phyloP scores from a whole-genome alignment of 2,329 filamentous ascomycete genomes.

The Cadophora sp. region DNA sequence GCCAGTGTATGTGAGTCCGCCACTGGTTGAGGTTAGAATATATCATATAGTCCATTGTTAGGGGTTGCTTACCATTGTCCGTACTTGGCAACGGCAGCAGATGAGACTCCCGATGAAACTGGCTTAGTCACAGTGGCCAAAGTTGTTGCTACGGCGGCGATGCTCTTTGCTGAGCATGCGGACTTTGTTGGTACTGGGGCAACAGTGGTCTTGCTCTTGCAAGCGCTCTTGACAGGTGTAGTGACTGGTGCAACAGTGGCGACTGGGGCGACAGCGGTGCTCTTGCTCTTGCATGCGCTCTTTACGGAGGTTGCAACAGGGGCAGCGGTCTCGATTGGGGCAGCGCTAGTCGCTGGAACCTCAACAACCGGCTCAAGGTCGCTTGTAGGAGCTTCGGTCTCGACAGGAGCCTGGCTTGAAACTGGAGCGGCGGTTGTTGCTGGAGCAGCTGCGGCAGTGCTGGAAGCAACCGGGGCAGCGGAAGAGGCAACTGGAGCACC shows the following conservation, averaged over 20 bases:
- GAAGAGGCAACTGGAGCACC: slow-evolving; percentile 8
- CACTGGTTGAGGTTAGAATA: slow-evolving; percentile 2
- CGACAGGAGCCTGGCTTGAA: neutral
- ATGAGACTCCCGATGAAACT: neutral
- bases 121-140: neutral
- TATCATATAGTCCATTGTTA: neutral
- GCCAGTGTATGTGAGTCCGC: slow-evolving; percentile 3
- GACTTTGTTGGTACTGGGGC: slow-evolving; percentile 9
- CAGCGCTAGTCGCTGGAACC: neutral
- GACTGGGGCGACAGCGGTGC: neutral
- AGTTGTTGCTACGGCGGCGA: neutral
- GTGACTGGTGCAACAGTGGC: neutral
- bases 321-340: neutral
- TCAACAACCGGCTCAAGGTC: neutral
- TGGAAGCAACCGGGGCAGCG: slow-evolving; percentile 4
- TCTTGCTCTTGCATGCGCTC: slow-evolving; percentile 8
- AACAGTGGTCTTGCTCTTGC: slow-evolving; percentile 7
- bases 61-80: slow-evolving; percentile 15
- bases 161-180: neutral
- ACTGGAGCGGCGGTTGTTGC: neutral
- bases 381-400: neutral
- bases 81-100: slow-evolving; percentile 10
- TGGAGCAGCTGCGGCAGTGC: slow-evolving; percentile 2
- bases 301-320: neutral
- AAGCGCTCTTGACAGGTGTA: slow-evolving; percentile 11